Conservation (phyloP, 768 basidiomycete genomes). For the Hygrophorus russula region DNA sequence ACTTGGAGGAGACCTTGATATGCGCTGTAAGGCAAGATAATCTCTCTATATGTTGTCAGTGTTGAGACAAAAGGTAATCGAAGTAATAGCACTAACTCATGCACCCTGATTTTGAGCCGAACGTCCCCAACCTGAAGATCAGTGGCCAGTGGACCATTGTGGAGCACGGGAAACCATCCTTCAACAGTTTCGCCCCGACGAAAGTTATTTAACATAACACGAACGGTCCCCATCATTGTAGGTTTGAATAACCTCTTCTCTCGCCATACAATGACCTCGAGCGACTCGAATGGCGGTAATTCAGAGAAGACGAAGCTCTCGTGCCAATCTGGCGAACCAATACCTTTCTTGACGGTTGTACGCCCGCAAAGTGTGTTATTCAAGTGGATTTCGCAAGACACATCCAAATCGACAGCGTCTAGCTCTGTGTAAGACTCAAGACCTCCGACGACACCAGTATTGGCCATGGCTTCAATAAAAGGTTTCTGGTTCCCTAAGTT, state of each 20-base stretch:
- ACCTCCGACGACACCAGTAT: slow-evolving; percentile 19
- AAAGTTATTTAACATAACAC: slow-evolving; percentile 59
- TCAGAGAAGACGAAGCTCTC: slow-evolving; percentile 67
- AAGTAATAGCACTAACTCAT: slow-evolving; percentile 44
- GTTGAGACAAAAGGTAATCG: neutral
- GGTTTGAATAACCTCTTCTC: slow-evolving; percentile 57
- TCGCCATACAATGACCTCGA: slow-evolving; percentile 59
- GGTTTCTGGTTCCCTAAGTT: slow-evolving; percentile 40
- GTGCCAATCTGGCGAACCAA: slow-evolving; percentile 70
- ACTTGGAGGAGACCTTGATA: slow-evolving; percentile 57
- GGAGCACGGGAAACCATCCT: slow-evolving; percentile 77
- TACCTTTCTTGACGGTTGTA: slow-evolving; percentile 61
- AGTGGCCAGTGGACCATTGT: slow-evolving; percentile 31
- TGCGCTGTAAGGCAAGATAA: slow-evolving; percentile 57
- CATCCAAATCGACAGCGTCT: slow-evolving; percentile 53
- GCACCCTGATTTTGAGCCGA: slow-evolving; percentile 57
- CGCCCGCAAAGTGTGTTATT: slow-evolving; percentile 60
- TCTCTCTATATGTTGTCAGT: slow-evolving; percentile 40
- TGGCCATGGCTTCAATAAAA: slow-evolving; percentile 6
- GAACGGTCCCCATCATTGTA: slow-evolving; percentile 44
- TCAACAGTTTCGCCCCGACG: slow-evolving; percentile 64
- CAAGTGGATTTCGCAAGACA: slow-evolving; percentile 71
- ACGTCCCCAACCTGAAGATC: slow-evolving; percentile 67
- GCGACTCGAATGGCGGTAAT: slow-evolving; percentile 64
- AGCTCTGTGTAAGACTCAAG: slow-evolving; percentile 23